phyloP scores from a whole-genome alignment of 2,329 filamentous ascomycete species.

The Fusarium haematococcum region DNA sequence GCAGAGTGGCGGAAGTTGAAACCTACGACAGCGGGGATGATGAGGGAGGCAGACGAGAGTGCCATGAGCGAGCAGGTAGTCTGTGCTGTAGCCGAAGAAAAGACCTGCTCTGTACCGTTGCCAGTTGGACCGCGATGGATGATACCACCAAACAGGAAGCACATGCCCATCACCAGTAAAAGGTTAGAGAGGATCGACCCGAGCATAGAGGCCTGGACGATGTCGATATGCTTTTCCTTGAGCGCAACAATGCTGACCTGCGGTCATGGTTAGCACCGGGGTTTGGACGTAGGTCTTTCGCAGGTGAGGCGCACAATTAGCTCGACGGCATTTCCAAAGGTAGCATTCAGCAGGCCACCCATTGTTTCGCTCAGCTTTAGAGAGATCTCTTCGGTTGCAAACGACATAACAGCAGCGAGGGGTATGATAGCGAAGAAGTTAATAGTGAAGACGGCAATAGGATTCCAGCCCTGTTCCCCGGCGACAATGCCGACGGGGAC shows the following conservation, averaged over 20 bases:
- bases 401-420: slow-evolving; percentile 78
- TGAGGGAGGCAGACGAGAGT: neutral
- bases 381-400: slow-evolving; percentile 82
- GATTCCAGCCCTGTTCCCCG: neutral
- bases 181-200: no score
- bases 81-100: neutral
- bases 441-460: no score
- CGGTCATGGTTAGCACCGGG: slow-evolving; percentile 13
- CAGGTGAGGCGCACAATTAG: slow-evolving; percentile 69
- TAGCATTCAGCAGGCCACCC: slow-evolving; percentile 80
- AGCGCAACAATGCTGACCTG: slow-evolving; percentile 83
- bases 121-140: neutral
- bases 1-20: neutral
- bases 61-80: neutral
- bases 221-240: no score
- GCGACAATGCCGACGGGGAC: neutral
- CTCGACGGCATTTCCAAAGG: slow-evolving; percentile 84
- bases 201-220: no score
- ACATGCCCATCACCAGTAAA: neutral
- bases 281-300: neutral
- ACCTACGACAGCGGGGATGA: neutral
- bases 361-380: slow-evolving; percentile 78
- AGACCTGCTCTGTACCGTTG: neutral
- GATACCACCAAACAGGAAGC: neutral
- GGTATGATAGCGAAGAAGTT: slow-evolving; percentile 66